Evolutionary conservation across 2,329 filamentous ascomycete species (phyloP).

Genomic region (Aureobasidium namibiae): DNA sequence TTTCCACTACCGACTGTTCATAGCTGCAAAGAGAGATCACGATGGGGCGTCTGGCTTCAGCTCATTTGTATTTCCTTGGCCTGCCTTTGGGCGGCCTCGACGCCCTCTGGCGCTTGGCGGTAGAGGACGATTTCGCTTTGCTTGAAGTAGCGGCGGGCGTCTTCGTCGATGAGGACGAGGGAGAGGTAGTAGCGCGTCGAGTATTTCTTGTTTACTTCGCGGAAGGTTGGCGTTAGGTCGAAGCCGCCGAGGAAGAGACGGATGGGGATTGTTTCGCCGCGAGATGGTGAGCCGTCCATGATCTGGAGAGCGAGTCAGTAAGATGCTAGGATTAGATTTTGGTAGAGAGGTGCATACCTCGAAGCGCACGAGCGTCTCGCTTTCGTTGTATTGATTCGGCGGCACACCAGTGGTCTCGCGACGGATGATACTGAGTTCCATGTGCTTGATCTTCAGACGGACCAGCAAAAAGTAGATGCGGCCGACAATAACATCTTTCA

Average conservation of each 20-base stretch:
- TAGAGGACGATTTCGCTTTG: slow-evolving; percentile 97
- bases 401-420: slow-evolving; percentile 93
- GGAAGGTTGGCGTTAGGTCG: slow-evolving; percentile 94
- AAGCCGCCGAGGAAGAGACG: slow-evolving; percentile 94
- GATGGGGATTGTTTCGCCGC: slow-evolving; percentile 92
- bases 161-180: slow-evolving; percentile 59
- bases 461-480: slow-evolving; percentile 97
- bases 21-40: slow-evolving; percentile 11
- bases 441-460: slow-evolving; percentile 97
- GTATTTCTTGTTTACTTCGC: slow-evolving; percentile 99
- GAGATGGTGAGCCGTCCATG: slow-evolving; percentile 97
- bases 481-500: slow-evolving; percentile 98
- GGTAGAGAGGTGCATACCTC: slow-evolving; percentile 51
- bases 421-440: slow-evolving; percentile 97
- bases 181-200: slow-evolving; percentile 97
- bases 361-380: slow-evolving; percentile 92
- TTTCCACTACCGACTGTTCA: no score
- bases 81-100: slow-evolving; percentile 40
- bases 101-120: slow-evolving; percentile 57
- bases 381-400: slow-evolving; percentile 99
- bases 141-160: slow-evolving; percentile 96
- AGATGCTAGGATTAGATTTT: not conserved
- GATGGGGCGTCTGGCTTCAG: slow-evolving; percentile 16
- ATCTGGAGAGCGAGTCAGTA: slow-evolving; percentile 48
- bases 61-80: slow-evolving; percentile 34